Conservation (phyloP, 441 rosid species). For the Brassica hybrid region DNA sequence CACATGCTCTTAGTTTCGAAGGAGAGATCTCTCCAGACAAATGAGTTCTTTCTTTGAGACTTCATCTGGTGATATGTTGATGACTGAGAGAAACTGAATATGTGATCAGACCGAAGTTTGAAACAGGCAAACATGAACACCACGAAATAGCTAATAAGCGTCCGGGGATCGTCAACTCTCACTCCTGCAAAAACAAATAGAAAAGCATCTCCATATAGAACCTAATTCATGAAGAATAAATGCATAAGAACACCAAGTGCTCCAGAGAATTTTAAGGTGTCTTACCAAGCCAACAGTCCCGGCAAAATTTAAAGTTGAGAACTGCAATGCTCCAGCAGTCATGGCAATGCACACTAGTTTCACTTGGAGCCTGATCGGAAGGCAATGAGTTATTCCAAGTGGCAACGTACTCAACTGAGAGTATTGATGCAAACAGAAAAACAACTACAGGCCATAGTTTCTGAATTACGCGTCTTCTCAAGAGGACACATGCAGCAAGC, state of each 20-base stretch:
- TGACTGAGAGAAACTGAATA: conserved; percentile 76
- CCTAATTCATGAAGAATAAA: conserved; percentile 19
- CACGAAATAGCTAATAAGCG: conserved; percentile 82
- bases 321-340: conserved; percentile 88
- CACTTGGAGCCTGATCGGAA: conserved; percentile 51
- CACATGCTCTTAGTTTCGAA: conserved; percentile 99
- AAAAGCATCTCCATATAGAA: conserved; percentile 26
- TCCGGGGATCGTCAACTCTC: conserved; percentile 85
- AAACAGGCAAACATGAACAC: conserved; percentile 91
- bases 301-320: conserved; percentile 68
- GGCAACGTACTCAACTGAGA: conserved; percentile 81
- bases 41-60: conserved; percentile 82
- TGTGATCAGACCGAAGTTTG: conserved; percentile 88
- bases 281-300: conserved; percentile 96
- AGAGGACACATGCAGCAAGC: conserved; percentile 88
- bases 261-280: conserved; percentile 39
- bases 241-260: conserved; percentile 24
- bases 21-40: conserved; percentile 94
- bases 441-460: conserved; percentile 91
- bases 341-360: conserved; percentile 67
- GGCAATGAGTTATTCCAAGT: conserved; percentile 73
- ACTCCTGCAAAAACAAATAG: conserved; percentile 63
- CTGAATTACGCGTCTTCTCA: conserved; percentile 60
- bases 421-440: conserved; percentile 83
- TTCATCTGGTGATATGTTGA: conserved; percentile 83